A percentile compares a stretch with the other conserved stretches of the same genome.
Conservation (phyloP, 179 eudicot species). For the Silene noctiflora region DNA sequence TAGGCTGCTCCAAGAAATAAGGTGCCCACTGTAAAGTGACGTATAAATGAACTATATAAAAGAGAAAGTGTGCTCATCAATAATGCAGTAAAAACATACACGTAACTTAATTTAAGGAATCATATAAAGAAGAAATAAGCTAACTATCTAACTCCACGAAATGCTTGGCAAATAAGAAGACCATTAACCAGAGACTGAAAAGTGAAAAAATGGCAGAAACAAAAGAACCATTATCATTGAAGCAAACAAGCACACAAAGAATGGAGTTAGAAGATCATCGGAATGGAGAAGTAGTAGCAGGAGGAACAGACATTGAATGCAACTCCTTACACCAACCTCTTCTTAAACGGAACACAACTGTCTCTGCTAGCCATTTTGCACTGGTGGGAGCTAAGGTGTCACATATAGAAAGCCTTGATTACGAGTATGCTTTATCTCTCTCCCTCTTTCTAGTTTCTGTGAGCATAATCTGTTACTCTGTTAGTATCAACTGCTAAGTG, state of each 20-base stretch:
- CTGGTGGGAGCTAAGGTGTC: slow-evolving; percentile 86
- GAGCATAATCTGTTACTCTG: too few relatives aligned
- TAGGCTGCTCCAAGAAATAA: slow-evolving; percentile 32
- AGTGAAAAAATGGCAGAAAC: slow-evolving; percentile 13
- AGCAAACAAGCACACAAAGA: background rate
- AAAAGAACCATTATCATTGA: slow-evolving; percentile 14
- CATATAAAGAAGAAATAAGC: background rate
- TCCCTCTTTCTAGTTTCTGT: too few relatives aligned
- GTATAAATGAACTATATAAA: background rate
- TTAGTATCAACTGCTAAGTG: too few relatives aligned
- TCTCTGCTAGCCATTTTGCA: slow-evolving; percentile 70
- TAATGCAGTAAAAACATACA: slow-evolving; percentile 16
- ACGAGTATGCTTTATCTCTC: slow-evolving; percentile 46
- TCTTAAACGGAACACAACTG: slow-evolving; percentile 56
- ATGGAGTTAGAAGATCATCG: slow-evolving; percentile 27
- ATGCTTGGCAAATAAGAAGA: slow-evolving; percentile 1
- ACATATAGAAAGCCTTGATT: slow-evolving; percentile 78
- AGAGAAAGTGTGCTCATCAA: slow-evolving; percentile 14
- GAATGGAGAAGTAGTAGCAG: slow-evolving; percentile 37
- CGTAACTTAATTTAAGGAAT: slow-evolving; percentile 13
- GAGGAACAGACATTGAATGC: slow-evolving; percentile 37
- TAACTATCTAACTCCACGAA: background rate
- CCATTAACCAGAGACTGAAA: background rate
- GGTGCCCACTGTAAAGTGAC: slow-evolving; percentile 25
- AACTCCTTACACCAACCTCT: slow-evolving; percentile 54